Percentiles rank a stretch among this genome's conserved stretches.
phyloP scores from a whole-genome alignment of 345 rosid genomes.

The Arabis alpina region DNA sequence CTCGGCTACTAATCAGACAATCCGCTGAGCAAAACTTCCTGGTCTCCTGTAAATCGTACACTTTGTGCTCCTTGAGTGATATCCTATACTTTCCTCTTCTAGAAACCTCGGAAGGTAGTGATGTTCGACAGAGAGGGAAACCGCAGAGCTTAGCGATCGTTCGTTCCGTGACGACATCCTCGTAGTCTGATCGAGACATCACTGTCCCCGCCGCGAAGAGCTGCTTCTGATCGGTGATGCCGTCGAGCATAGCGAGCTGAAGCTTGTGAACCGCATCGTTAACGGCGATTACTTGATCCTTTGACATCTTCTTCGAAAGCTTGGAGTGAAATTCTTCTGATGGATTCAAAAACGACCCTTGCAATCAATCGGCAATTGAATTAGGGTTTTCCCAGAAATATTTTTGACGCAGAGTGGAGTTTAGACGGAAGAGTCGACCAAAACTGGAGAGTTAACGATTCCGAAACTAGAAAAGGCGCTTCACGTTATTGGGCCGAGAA shows the following conservation, averaged over 20 bases:
- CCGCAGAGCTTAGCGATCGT: constrained; percentile 66
- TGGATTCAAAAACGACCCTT: background rate
- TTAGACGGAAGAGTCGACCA: background rate
- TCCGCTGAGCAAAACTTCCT: constrained; percentile 65
- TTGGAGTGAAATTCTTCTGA: background rate
- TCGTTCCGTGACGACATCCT: constrained; percentile 76
- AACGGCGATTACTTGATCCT: constrained; percentile 43
- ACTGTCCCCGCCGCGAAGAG: constrained; percentile 64
- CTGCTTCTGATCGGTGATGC: constrained; percentile 56
- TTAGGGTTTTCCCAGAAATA: constrained; percentile 26
- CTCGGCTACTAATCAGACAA: constrained; percentile 63
- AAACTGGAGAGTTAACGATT: background rate
- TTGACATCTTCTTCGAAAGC: constrained; percentile 40
- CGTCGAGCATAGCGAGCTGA: constrained; percentile 70
- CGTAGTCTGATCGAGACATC: constrained; percentile 68
- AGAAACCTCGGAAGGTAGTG: constrained; percentile 54
- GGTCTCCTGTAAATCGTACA: constrained; percentile 65
- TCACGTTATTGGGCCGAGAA: constrained; percentile 10
- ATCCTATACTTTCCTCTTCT: constrained; percentile 67
- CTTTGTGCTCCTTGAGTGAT: constrained; percentile 72
- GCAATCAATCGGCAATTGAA: background rate
- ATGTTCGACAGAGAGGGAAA: constrained; percentile 63
- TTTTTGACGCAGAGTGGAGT: background rate
- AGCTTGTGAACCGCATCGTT: constrained; percentile 64
- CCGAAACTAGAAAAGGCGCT: background rate